Conservation (phyloP, 2,329 filamentous ascomycete species). For the Paecilomyces niveus region DNA sequence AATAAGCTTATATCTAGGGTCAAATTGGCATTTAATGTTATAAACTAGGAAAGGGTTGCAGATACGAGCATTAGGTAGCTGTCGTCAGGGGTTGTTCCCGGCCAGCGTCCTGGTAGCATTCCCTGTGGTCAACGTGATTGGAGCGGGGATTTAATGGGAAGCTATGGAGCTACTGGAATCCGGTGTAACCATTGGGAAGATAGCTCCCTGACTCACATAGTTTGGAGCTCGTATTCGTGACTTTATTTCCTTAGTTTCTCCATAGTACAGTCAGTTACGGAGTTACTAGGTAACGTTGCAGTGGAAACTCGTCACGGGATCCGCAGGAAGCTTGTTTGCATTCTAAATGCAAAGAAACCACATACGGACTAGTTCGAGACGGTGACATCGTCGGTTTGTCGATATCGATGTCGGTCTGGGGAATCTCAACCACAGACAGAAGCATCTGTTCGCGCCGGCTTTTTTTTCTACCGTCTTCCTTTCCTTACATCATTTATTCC, state of each 20-base stretch:
- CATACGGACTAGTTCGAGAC: neutral
- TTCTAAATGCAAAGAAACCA: neutral
- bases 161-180: neutral
- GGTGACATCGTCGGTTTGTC: constrained; percentile 1
- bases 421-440: neutral
- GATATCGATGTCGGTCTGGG: neutral
- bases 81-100: neutral
- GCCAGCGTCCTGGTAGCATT: neutral
- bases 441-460: neutral
- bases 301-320: neutral
- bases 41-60: neutral
- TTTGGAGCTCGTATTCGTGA: neutral
- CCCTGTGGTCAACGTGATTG: neutral
- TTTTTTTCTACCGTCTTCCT: neutral
- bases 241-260: neutral
- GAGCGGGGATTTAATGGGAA: neutral
- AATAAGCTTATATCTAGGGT: neutral
- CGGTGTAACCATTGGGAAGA: neutral
- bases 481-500: neutral
- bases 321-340: neutral
- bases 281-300: neutral
- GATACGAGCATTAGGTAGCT: neutral
- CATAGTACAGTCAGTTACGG: neutral
- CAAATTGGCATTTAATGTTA: neutral
- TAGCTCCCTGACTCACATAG: neutral